These are phyloP conservation scores for Russula virescens DNA, from an alignment of 768 basidiomycete species.

Conservation along the genomic window DNA sequence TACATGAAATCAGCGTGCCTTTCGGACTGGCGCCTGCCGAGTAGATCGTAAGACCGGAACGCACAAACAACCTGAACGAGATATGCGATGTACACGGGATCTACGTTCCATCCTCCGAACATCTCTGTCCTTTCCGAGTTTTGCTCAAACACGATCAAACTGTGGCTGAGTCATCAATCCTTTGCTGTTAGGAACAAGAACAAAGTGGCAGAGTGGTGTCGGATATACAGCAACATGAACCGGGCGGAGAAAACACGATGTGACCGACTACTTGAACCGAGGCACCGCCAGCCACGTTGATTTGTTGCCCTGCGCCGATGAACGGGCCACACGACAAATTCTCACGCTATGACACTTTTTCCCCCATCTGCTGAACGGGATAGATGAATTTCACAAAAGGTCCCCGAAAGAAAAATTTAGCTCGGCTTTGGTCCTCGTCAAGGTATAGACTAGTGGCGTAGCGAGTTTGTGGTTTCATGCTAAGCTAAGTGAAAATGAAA, in stretches of 20 bases:
- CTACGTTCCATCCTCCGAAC: slow-evolving; percentile 20
- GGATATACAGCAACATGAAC: not conserved
- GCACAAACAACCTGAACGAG: slow-evolving; percentile 7
- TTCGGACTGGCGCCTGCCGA: slow-evolving; percentile 19
- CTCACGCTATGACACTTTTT: slow-evolving; percentile 5
- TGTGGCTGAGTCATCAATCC: slow-evolving; percentile 12
- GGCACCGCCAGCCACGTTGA: not conserved
- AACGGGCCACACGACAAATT: slow-evolving; percentile 4
- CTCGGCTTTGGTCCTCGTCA: not conserved
- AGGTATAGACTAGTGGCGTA: slow-evolving; percentile 12
- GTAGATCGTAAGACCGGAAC: slow-evolving; percentile 19
- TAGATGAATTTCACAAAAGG: slow-evolving; percentile 8
- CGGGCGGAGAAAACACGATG: slow-evolving; percentile 3
- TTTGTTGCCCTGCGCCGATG: not conserved
- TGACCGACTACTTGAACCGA: not conserved
- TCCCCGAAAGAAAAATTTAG: slow-evolving; percentile 3
- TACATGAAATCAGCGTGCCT: slow-evolving; percentile 25
- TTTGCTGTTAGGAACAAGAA: too few relatives aligned
- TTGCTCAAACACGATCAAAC: slow-evolving; percentile 23
- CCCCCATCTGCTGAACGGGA: not conserved
- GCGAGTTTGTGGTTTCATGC: slow-evolving; percentile 16
- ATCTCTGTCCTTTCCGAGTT: slow-evolving; percentile 11
- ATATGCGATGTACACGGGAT: slow-evolving; percentile 20
- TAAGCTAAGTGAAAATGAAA: slow-evolving; percentile 6
- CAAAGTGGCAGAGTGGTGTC: not conserved